phyloP scores from a whole-genome alignment of 139 green algal species.

The Nannochloris sp. region DNA sequence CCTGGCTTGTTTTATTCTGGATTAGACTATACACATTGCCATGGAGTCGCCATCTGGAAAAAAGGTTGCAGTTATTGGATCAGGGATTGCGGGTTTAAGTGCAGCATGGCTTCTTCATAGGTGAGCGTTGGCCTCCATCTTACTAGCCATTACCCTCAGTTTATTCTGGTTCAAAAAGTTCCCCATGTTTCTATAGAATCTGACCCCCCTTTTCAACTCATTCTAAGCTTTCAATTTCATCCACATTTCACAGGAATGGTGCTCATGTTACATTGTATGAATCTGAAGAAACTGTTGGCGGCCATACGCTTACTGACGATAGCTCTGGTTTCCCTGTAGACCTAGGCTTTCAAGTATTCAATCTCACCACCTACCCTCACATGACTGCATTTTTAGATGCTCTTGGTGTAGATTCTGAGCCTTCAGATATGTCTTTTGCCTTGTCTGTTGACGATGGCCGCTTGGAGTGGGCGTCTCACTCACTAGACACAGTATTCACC shows the following conservation, averaged over 20 bases:
- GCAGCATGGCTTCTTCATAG: slow-evolving; percentile 78
- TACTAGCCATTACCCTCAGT: too few relatives aligned
- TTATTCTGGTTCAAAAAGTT: background rate
- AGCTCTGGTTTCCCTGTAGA: slow-evolving; percentile 62
- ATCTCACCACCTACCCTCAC: slow-evolving; percentile 94
- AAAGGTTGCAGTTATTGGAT: slow-evolving; percentile 75
- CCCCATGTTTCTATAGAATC: background rate
- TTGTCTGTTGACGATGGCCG: slow-evolving; percentile 67
- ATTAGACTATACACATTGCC: too few relatives aligned
- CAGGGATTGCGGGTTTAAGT: slow-evolving; percentile 71
- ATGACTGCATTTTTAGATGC: slow-evolving; percentile 83
- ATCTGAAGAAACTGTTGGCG: slow-evolving; percentile 63
- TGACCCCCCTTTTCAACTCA: background rate
- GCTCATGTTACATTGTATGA: slow-evolving; percentile 81
- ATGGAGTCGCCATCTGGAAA: background rate
- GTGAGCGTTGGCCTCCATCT: slow-evolving; percentile 18
- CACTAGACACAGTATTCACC: slow-evolving; percentile 77
- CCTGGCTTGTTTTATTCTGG: too few relatives aligned
- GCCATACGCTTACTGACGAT: slow-evolving; percentile 84
- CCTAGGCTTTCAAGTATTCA: slow-evolving; percentile 94
- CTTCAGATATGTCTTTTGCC: slow-evolving; percentile 91
- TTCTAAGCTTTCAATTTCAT: background rate
- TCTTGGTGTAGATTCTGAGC: slow-evolving; percentile 80
- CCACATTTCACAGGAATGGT: slow-evolving; percentile 46
- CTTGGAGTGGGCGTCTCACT: slow-evolving; percentile 84